These are phyloP conservation scores for Aureobasidium melanogenum DNA, from an alignment of 2,329 filamentous ascomycete genomes.

Conservation along the genomic window DNA sequence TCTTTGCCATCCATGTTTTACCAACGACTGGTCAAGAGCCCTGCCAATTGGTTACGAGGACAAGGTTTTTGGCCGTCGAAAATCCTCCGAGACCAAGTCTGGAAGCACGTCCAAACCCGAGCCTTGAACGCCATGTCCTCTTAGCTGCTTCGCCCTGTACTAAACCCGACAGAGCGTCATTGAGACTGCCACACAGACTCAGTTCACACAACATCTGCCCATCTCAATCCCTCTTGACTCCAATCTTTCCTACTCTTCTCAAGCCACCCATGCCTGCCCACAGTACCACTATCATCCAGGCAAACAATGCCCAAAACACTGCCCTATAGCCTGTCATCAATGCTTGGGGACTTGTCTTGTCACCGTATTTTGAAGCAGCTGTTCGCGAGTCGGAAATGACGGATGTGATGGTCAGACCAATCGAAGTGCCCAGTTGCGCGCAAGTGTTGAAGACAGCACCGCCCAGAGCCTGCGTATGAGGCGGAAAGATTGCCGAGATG, in stretches of 20 bases:
- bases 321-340: conserved; percentile 34
- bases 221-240: not conserved
- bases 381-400: conserved; percentile 28
- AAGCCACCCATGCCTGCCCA: not conserved
- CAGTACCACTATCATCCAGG: conserved; percentile 19
- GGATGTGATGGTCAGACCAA: conserved; percentile 31
- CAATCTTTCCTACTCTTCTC: conserved; percentile 1
- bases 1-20: not conserved
- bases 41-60: not conserved
- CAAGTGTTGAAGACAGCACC: conserved; percentile 39
- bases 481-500: conserved; percentile 34
- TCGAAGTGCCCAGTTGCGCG: conserved; percentile 33
- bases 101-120: no score
- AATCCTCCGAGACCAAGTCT: no score
- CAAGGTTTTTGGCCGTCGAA: not conserved
- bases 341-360: conserved; percentile 26
- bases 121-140: no score
- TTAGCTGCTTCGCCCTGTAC: no score
- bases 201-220: not conserved
- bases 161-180: not conserved
- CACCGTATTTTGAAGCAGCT: conserved; percentile 14
- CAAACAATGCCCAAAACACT: conserved; percentile 35
- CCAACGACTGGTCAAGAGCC: not conserved
- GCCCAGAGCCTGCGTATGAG: conserved; percentile 33
- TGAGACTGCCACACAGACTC: not conserved